Base-by-base conservation (phyloP, 768 basidiomycete genomes). In the Agaricus subrufescens region DNA sequence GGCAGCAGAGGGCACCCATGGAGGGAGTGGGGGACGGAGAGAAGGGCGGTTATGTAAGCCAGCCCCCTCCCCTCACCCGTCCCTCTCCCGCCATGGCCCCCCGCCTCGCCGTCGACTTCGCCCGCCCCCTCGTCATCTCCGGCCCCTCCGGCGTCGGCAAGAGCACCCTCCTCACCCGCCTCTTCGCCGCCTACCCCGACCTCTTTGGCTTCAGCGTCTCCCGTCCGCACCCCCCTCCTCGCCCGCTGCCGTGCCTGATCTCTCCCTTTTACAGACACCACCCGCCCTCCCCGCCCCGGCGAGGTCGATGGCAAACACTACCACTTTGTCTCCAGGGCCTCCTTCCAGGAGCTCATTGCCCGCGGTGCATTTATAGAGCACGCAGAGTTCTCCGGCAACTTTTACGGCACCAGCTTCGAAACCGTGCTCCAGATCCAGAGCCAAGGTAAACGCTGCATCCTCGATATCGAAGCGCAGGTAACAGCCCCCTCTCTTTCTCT, bases 401-500 rank as follows among this genome's bases (percentile, higher is more conserved):
- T 82, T 63, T 98, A 98, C 66, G 95, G 95, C n/a, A 96, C 94
- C 4, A 92, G 87, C 61, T 85, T 86, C 59, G 77, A 83, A 59
- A 85, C 94, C 23, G 84, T 98, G 30, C 73, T 78, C 34, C 76
- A 79, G 30, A 86, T 97, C 27, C 77, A 83, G 37, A 70, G 78
- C 15, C 75, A 80, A 3, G 92, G 91, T 14, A 82, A 80, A 59
- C 84, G 92, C 11, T 98, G 96, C 67, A 87, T 98, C 57, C 80
- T 98, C 39, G 96, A 98, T 67, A 98, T 98, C 57, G 96, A 98
- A 65, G 87, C 90, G 9, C 95, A 98, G 87, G 93, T 91, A 66
- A 55, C 76, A 73, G 46, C 29, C 30, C 14, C 43, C 23, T 60
- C 38, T 34, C 31, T 27, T 30, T 19, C 51, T 9, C 25, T 10